Conservation (phyloP, 306 rosid species). For the Begonia fuchsioides region DNA sequence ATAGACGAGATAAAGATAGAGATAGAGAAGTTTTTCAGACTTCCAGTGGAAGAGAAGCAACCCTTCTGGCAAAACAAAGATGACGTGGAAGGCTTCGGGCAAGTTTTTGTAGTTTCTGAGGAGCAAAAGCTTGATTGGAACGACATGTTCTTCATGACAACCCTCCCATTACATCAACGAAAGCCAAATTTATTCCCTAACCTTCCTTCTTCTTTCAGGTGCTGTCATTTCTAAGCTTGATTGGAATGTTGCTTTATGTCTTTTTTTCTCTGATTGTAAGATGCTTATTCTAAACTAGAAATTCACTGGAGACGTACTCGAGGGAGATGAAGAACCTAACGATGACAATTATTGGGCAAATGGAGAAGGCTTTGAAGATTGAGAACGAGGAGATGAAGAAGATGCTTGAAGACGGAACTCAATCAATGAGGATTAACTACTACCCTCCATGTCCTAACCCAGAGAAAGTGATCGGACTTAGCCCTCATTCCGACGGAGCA, state of each 20-base stretch:
- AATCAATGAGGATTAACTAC: slow-evolving; percentile 24
- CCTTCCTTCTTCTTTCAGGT: slow-evolving; percentile 24
- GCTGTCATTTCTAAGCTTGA: no score
- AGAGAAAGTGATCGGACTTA: slow-evolving; percentile 17
- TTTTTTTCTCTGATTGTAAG: no score
- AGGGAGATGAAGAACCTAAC: slow-evolving; percentile 10
- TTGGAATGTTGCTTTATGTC: background rate
- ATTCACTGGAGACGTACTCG: slow-evolving; percentile 15
- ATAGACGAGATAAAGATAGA: slow-evolving; percentile 14
- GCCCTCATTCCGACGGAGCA: slow-evolving; percentile 11
- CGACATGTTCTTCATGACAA: slow-evolving; percentile 22
- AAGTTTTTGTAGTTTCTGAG: slow-evolving; percentile 21
- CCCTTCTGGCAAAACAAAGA: slow-evolving; percentile 20
- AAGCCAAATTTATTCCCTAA: slow-evolving; percentile 9
- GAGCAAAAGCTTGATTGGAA: slow-evolving; percentile 34
- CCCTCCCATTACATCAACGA: slow-evolving; percentile 12
- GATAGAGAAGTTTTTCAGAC: slow-evolving; percentile 13
- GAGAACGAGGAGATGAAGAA: slow-evolving; percentile 10
- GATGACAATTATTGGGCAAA: slow-evolving; percentile 4
- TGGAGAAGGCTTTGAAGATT: slow-evolving; percentile 15
- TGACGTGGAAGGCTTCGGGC: slow-evolving; percentile 26
- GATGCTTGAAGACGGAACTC: slow-evolving; percentile 17
- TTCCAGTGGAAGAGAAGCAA: slow-evolving; percentile 22
- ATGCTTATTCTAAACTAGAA: background rate
- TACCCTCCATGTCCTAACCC: slow-evolving; percentile 31